A percentile compares a stretch with the other conserved stretches of the same genome.
phyloP scores from a whole-genome alignment of 228 moss, liverwort and hornwort genomes.

The Sphagnum fallax region DNA sequence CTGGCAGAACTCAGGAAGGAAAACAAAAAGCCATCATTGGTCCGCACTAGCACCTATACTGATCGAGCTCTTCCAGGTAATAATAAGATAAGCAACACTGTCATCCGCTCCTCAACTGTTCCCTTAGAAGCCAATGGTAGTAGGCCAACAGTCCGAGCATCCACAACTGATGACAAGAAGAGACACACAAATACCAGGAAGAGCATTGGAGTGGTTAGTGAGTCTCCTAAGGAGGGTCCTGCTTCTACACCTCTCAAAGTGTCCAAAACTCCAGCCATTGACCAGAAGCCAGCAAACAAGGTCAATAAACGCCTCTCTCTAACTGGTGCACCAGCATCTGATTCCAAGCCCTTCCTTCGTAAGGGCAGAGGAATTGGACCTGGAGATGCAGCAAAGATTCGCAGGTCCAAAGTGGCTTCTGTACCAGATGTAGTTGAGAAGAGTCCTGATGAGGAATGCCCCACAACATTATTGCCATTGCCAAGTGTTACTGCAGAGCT shows the following conservation, averaged over 20 bases:
- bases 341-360: slow-evolving; percentile 86
- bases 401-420: slow-evolving; percentile 62
- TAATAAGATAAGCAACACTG: slow-evolving; percentile 26
- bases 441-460: slow-evolving; percentile 26
- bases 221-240: slow-evolving; percentile 23
- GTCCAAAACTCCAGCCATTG: slow-evolving; percentile 31
- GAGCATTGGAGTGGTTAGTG: slow-evolving; percentile 31
- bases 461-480: slow-evolving; percentile 3
- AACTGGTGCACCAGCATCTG: slow-evolving; percentile 28
- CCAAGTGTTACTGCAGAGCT: slow-evolving; percentile 14
- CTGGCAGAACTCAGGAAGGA: slow-evolving; percentile 87
- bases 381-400: slow-evolving; percentile 66
- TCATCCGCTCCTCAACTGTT: slow-evolving; percentile 44
- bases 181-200: slow-evolving; percentile 45
- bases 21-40: slow-evolving; percentile 73
- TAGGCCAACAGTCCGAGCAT: slow-evolving; percentile 21
- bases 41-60: slow-evolving; percentile 39
- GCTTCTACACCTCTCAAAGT: slow-evolving; percentile 37
- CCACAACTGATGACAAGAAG: slow-evolving; percentile 67
- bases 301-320: slow-evolving; percentile 38
- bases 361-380: slow-evolving; percentile 95
- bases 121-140: slow-evolving; percentile 63
- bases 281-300: slow-evolving; percentile 21
- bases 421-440: slow-evolving; percentile 26
- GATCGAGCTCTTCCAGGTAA: slow-evolving; percentile 31